Conservation (phyloP, 352 stramenopile genomes). For the Pythium dissimile region DNA sequence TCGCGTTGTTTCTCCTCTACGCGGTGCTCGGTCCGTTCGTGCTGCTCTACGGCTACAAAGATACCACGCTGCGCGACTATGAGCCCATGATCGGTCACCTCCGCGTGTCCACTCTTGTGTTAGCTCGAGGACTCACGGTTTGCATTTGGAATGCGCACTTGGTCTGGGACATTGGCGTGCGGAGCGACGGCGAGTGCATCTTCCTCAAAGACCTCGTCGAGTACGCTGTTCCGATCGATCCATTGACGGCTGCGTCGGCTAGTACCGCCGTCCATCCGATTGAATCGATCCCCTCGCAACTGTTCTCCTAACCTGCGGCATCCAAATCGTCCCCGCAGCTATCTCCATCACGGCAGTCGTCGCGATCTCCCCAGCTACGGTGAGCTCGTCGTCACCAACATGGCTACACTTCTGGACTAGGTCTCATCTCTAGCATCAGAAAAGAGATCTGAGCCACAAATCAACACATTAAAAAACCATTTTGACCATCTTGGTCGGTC, state of each 20-base stretch:
- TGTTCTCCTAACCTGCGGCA: not conserved
- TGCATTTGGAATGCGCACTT: conserved; percentile 26
- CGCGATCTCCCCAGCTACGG: not conserved
- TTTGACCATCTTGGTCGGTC: too few relatives aligned
- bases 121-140: conserved; percentile 25
- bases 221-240: conserved; percentile 14
- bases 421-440: not conserved
- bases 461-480: too few relatives aligned
- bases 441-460: too few relatives aligned
- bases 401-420: not conserved
- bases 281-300: not conserved
- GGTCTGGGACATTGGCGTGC: conserved; percentile 29
- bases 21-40: conserved; percentile 12
- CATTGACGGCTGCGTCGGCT: not conserved
- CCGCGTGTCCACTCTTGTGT: conserved; percentile 15
- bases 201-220: conserved; percentile 26
- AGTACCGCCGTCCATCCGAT: not conserved
- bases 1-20: conserved; percentile 27
- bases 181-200: conserved; percentile 23
- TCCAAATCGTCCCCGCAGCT: not conserved
- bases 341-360: not conserved
- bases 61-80: conserved; percentile 13
- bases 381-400: not conserved
- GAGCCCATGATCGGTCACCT: conserved; percentile 1
- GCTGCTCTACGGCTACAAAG: conserved; percentile 25